Evolutionary conservation across 805 yeast genomes (phyloP).

Genomic region (Kluyveromyces starmeri): DNA sequence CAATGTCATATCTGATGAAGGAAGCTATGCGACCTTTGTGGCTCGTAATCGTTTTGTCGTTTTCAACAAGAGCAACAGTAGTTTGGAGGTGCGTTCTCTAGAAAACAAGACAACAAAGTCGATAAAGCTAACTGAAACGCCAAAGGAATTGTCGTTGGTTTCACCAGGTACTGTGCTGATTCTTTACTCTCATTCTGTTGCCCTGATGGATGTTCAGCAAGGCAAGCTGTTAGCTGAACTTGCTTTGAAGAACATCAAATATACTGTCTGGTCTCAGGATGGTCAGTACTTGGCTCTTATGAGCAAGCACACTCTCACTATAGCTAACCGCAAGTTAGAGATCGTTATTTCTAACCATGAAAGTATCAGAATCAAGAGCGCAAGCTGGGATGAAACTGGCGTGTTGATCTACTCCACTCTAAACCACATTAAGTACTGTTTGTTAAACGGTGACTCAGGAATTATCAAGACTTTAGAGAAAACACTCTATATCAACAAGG

Average conservation of each 20-base stretch:
- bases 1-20: slow-evolving; percentile 70
- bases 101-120: slow-evolving; percentile 75
- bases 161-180: slow-evolving; percentile 79
- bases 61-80: slow-evolving; percentile 51
- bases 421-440: slow-evolving; percentile 89
- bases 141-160: slow-evolving; percentile 65
- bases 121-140: slow-evolving; percentile 57
- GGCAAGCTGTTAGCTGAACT: slow-evolving; percentile 65
- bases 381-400: slow-evolving; percentile 94
- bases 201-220: slow-evolving; percentile 88
- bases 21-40: slow-evolving; percentile 79
- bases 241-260: slow-evolving; percentile 71
- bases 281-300: slow-evolving; percentile 81
- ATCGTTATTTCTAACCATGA: slow-evolving; percentile 82
- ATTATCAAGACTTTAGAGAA: slow-evolving; percentile 86
- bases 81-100: slow-evolving; percentile 77
- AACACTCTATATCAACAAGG: slow-evolving; percentile 74
- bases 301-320: slow-evolving; percentile 86
- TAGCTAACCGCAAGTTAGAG: slow-evolving; percentile 73
- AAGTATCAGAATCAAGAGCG: slow-evolving; percentile 92
- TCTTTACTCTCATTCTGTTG: slow-evolving; percentile 62
- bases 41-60: slow-evolving; percentile 92
- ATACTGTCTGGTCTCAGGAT: slow-evolving; percentile 81
- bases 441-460: slow-evolving; percentile 92
- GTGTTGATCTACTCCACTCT: slow-evolving; percentile 88